A percentile compares a stretch with the other conserved stretches of the same genome.
phyloP scores from a whole-genome alignment of 2,329 filamentous ascomycete genomes.

The Teratosphaeria zuluensis region DNA sequence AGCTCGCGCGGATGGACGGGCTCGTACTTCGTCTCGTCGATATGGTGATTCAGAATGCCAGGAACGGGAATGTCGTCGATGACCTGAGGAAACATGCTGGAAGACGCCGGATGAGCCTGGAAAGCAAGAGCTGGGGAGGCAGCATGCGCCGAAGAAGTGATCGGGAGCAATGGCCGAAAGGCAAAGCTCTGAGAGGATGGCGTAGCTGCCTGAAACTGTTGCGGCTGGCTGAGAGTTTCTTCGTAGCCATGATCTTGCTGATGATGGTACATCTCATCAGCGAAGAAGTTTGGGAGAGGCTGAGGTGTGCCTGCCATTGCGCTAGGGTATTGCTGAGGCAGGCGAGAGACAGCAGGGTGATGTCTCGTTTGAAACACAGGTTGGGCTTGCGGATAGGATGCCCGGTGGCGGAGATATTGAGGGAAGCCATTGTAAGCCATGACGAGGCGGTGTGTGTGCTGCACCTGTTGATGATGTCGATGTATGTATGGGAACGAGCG shows the following conservation, averaged over 20 bases:
- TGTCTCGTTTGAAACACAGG: neutral
- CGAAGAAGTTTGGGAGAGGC: neutral
- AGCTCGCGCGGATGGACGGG: neutral
- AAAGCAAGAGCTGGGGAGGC: neutral
- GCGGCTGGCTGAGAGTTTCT: neutral
- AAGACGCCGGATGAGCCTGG: neutral
- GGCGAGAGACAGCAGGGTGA: neutral
- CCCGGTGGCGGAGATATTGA: neutral
- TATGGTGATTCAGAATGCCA: neutral
- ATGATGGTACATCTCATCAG: neutral
- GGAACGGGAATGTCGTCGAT: neutral
- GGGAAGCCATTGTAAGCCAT: constrained; percentile 1
- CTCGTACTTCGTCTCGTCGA: neutral
- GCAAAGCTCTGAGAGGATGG: neutral
- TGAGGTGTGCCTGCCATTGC: neutral
- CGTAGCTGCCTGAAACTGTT: neutral
- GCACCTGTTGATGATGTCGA: neutral
- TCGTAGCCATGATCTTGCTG: neutral
- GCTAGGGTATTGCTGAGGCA: neutral
- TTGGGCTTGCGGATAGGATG: neutral
- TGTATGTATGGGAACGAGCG: neutral
- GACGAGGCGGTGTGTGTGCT: neutral
- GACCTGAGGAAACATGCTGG: neutral
- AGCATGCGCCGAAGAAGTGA: neutral
- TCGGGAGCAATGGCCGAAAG: neutral